Percentiles rank a stretch among this genome's conserved stretches.
phyloP scores from a whole-genome alignment of 495 filamentous ascomycete genomes.

The Aspergillus coremiiformis region DNA sequence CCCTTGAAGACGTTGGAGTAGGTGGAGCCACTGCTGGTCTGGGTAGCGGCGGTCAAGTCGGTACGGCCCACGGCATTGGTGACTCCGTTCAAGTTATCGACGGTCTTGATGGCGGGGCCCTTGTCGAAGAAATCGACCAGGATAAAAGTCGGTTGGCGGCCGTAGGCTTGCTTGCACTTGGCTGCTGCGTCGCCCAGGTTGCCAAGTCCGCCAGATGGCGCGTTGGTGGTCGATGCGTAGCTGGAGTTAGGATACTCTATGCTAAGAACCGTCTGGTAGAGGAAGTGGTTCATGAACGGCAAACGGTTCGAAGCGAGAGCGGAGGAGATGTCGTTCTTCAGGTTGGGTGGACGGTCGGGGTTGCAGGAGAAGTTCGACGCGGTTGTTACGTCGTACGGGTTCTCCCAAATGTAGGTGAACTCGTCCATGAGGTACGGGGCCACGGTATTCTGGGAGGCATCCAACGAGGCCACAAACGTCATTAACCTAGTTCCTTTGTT shows the following conservation, averaged over 20 bases:
- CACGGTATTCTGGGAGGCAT: slow-evolving; percentile 25
- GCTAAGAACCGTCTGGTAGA: slow-evolving; percentile 44
- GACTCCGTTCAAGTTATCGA: slow-evolving; percentile 60
- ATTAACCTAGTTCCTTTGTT: slow-evolving; percentile 54
- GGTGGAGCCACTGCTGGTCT: slow-evolving; percentile 27
- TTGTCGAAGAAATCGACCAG: slow-evolving; percentile 70
- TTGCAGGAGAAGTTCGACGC: slow-evolving; percentile 57
- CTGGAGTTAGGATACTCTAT: slow-evolving; percentile 55
- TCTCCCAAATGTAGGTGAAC: slow-evolving; percentile 72
- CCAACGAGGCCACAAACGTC: slow-evolving; percentile 54
- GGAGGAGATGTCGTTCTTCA: slow-evolving; percentile 33
- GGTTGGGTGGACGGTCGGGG: slow-evolving; percentile 51
- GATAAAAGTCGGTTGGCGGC: slow-evolving; percentile 54
- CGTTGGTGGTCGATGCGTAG: slow-evolving; percentile 55
- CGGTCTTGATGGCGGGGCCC: slow-evolving; percentile 52
- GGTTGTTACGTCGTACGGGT: slow-evolving; percentile 60
- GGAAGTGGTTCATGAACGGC: slow-evolving; percentile 68
- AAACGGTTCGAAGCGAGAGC: slow-evolving; percentile 44
- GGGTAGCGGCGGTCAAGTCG: slow-evolving; percentile 20
- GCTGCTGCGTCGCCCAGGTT: slow-evolving; percentile 54
- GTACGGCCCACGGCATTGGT: slow-evolving; percentile 36
- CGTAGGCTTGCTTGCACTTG: slow-evolving; percentile 49
- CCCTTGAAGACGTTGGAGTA: slow-evolving; percentile 36
- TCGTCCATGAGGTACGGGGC: slow-evolving; percentile 66
- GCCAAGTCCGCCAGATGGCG: slow-evolving; percentile 41